Evolutionary conservation across 805 yeast genomes (phyloP).

Genomic region (Metschnikowia continentalis): DNA sequence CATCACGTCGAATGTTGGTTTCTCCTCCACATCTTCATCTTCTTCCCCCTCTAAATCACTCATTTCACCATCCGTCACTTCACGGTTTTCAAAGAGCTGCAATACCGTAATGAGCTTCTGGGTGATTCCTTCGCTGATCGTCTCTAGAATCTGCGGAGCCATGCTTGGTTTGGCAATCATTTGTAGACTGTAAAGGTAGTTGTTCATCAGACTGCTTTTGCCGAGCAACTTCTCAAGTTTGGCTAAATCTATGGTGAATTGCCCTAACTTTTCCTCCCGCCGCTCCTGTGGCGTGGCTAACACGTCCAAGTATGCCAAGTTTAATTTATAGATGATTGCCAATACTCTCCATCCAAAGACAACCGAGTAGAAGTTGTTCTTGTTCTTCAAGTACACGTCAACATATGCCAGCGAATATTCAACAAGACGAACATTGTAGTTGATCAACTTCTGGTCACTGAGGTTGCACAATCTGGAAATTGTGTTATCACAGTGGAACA

Average conservation of each 20-base stretch:
- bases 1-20: constrained; percentile 2
- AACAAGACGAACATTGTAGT: constrained; percentile 23
- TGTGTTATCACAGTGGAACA: constrained; percentile 27
- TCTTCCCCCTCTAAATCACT: background rate
- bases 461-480: constrained; percentile 28
- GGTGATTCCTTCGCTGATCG: constrained; percentile 18
- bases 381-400: constrained; percentile 24
- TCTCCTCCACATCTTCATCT: background rate
- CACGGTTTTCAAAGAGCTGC: constrained; percentile 23
- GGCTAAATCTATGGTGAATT: constrained; percentile 14
- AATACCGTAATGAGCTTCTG: constrained; percentile 21
- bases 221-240: constrained; percentile 14
- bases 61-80: constrained; percentile 29
- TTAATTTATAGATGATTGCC: constrained; percentile 32
- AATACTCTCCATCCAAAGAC: constrained; percentile 35
- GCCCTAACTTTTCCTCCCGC: constrained; percentile 12
- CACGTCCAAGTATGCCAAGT: constrained; percentile 23
- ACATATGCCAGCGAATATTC: constrained; percentile 28
- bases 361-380: constrained; percentile 23
- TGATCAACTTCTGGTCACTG: constrained; percentile 20
- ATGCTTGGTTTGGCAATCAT: constrained; percentile 21
- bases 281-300: constrained; percentile 10
- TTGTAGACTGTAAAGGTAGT: constrained; percentile 23
- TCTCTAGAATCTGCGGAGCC: constrained; percentile 17
- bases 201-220: constrained; percentile 6